Percentiles rank a stretch among this genome's conserved stretches.
phyloP scores from a whole-genome alignment of 495 filamentous ascomycete genomes.

The Penicillium dipodomyicola region DNA sequence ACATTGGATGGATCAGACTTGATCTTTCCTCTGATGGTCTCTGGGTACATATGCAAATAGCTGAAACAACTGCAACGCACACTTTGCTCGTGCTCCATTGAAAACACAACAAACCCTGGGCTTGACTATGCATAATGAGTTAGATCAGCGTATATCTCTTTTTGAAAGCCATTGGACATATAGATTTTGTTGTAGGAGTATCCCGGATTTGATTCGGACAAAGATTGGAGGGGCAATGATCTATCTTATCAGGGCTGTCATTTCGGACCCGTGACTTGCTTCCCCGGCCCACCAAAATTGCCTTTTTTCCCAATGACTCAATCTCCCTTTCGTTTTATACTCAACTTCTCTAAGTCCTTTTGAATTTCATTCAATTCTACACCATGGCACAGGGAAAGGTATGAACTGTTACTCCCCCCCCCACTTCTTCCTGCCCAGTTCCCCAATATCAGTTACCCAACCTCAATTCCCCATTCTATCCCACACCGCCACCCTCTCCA shows the following conservation, averaged over 20 bases:
- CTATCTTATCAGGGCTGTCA: constrained; percentile 26
- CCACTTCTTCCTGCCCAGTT: neutral
- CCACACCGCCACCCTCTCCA: constrained; percentile 24
- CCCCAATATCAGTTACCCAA: neutral
- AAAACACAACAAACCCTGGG: neutral
- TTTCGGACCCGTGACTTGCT: constrained; percentile 28
- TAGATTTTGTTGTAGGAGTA: neutral
- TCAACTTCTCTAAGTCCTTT: constrained; percentile 16
- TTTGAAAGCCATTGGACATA: neutral
- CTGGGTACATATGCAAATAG: neutral
- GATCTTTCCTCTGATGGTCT: neutral
- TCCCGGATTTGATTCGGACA: neutral
- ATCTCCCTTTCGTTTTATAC: constrained; percentile 19
- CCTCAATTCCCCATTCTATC: constrained; percentile 4
- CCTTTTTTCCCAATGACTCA: constrained; percentile 37
- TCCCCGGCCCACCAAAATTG: constrained; percentile 27
- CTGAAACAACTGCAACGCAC: neutral
- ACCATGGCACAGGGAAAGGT: constrained; percentile 35
- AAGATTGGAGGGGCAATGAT: constrained; percentile 10
- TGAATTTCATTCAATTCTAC: constrained; percentile 13
- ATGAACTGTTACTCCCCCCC: constrained; percentile 10
- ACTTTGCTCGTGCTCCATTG: neutral
- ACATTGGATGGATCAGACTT: neutral
- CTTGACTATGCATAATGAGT: neutral
- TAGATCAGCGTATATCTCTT: neutral